These are phyloP conservation scores for Nicotiana tomentosiformis DNA, from an alignment of 257 asterid species.

Conservation along the genomic window DNA sequence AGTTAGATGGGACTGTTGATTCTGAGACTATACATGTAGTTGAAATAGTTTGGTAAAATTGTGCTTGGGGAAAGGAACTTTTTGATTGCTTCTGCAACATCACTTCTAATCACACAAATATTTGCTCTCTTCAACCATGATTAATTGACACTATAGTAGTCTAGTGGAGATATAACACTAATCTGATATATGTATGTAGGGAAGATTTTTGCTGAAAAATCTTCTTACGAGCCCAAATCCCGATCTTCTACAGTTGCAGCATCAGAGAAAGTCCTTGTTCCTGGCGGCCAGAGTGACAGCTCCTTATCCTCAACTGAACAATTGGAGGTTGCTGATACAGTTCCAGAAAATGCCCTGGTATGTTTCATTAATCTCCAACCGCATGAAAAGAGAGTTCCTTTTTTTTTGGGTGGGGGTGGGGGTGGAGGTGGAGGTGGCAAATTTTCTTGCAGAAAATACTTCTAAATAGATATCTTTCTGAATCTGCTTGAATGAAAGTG, in stretches of 20 bases:
- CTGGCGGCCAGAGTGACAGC: slow-evolving; percentile 54
- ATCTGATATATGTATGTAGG: slow-evolving; percentile 47
- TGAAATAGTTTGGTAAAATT: background rate
- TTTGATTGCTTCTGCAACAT: background rate
- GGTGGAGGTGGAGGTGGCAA: no score
- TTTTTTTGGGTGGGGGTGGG: background rate
- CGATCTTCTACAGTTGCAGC: slow-evolving; percentile 53
- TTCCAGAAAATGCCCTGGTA: slow-evolving; percentile 49
- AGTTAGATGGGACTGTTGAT: no score
- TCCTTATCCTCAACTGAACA: slow-evolving; percentile 32
- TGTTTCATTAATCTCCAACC: slow-evolving; percentile 13
- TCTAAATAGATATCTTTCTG: no score
- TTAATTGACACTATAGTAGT: background rate
- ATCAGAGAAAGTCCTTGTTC: slow-evolving; percentile 76
- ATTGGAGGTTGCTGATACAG: slow-evolving; percentile 34
- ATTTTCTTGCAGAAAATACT: background rate
- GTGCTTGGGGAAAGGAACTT: background rate
- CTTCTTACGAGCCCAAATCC: slow-evolving; percentile 35
- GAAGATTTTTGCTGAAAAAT: slow-evolving; percentile 30
- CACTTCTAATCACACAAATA: background rate
- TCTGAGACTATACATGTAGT: no score
- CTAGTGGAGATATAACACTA: slow-evolving; percentile 5
- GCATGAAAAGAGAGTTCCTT: background rate
- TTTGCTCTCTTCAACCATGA: background rate
- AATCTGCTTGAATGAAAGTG: no score